A percentile compares a stretch with the other conserved stretches of the same genome.
Conservation (phyloP, 2,329 filamentous ascomycete species). For the Elsinoe arachidis region DNA sequence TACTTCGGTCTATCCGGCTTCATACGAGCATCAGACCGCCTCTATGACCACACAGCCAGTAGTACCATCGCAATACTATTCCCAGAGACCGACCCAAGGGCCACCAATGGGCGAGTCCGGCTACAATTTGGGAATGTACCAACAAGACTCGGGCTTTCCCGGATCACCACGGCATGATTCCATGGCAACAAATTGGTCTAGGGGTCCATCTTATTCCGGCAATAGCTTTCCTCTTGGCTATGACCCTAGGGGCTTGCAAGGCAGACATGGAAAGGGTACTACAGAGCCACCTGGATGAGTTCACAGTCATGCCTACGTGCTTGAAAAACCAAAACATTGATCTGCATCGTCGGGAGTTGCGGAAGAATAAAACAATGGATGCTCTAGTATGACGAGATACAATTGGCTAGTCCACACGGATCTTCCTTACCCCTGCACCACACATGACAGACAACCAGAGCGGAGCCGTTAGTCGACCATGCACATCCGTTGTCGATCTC, state of each 20-base stretch:
- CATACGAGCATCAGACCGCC: background rate
- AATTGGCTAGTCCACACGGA: background rate
- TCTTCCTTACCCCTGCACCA: background rate
- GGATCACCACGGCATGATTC: constrained; percentile 9
- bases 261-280: background rate
- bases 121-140: background rate
- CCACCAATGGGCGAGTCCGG: background rate
- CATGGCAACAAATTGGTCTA: constrained; percentile 12
- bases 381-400: background rate
- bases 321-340: background rate
- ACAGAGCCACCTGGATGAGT: background rate
- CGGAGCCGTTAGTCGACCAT: background rate
- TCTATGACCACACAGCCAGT: background rate
- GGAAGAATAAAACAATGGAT: background rate
- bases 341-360: background rate
- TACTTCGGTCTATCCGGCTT: background rate
- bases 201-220: background rate
- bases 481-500: background rate
- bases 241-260: background rate
- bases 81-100: background rate
- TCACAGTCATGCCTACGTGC: background rate
- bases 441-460: background rate
- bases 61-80: background rate
- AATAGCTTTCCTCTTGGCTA: constrained; percentile 1
- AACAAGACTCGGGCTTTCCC: background rate